Evolutionary conservation across 2,329 filamentous ascomycete species (phyloP), one percentile per base, ranked within the genome.

Genomic region (Paracoccidioides brasiliensis): DNA sequence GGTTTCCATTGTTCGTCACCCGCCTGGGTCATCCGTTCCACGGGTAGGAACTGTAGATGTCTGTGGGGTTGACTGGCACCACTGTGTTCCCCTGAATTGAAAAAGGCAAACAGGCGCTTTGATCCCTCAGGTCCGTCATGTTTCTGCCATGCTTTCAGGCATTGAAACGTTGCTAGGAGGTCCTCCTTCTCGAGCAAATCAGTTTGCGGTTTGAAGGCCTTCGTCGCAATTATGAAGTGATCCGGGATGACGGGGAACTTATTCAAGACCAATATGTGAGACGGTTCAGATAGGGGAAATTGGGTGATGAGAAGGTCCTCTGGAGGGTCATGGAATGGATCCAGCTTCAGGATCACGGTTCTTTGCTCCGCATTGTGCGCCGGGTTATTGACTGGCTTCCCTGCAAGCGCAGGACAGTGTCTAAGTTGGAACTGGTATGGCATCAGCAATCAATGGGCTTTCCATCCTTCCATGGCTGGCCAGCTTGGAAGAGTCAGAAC

Each of bases 201-300:
- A 0, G 71, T 73, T 62, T 76, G 74, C 5, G 67, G 59, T 46
- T 71, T 70, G 64, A 69, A 75, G 7, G 59, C 61, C 44, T 66
- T 72, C 3, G 74, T 77, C n/a, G 74, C 70, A 48, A 77, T 67
- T 50, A 77, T 76, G 61, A 76, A 76, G 59, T 77, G 74, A 54
- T 76, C 70, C 5, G 68, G 66, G 12, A 77, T 77, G 4, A 77
- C 71, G 7, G 74, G 74, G 58, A 68, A 77, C 59, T 77, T 77
- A 59, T 77, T 77, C 55, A 77, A 58, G 30, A 77, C 70, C 40
- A 77, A 63, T 62, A 61, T 76, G 70, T 41, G 22, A 1, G 67
- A 67, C 4, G 70, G 67, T 4, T 64, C 62, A 12, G 51, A 42
- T 37, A 63, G 59, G 9, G 59, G 72, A 42, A 75, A 66, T 28